These are phyloP conservation scores for Debaryomycetaceae sp. DNA, from an alignment of 1,139 yeast species.

Conservation along the genomic window DNA sequence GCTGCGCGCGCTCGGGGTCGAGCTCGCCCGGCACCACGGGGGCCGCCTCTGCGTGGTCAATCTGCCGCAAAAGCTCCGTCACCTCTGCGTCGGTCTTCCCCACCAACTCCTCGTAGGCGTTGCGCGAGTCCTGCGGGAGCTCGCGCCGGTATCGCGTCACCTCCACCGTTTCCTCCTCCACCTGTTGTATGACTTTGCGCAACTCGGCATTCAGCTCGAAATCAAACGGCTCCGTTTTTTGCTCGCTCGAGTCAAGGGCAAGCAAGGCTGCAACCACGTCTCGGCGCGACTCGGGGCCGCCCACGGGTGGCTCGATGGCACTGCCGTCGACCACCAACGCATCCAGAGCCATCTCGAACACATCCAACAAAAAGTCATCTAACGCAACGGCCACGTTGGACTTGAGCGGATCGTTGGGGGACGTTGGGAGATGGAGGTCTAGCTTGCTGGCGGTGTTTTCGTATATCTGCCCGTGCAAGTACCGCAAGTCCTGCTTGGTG, in stretches of 20 bases:
- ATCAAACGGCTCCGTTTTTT: slow-evolving; percentile 61
- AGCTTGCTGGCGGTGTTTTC: slow-evolving; percentile 38
- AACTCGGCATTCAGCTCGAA: slow-evolving; percentile 50
- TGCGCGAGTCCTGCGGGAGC: slow-evolving; percentile 39
- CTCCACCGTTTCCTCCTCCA: slow-evolving; percentile 54
- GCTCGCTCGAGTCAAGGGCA: too few species aligned
- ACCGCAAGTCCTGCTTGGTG: slow-evolving; percentile 46
- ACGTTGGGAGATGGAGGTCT: slow-evolving; percentile 45
- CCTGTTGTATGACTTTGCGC: slow-evolving; percentile 46
- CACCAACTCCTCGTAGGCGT: slow-evolving; percentile 26
- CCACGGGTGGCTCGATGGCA: too few species aligned
- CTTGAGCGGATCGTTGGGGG: slow-evolving; percentile 41
- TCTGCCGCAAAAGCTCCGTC: slow-evolving; percentile 19
- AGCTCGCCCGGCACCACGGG: slow-evolving; percentile 16
- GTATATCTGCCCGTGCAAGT: slow-evolving; percentile 40
- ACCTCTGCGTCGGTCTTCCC: slow-evolving; percentile 29
- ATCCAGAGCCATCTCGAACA: slow-evolving; percentile 49
- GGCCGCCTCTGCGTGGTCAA: slow-evolving; percentile 11
- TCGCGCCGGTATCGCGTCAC: slow-evolving; percentile 49
- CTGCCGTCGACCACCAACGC: slow-evolving; percentile 50
- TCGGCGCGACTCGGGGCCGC: too few species aligned
- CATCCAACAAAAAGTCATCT: slow-evolving; percentile 40
- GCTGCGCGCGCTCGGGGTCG: slow-evolving; percentile 13
- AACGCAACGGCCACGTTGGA: slow-evolving; percentile 39
- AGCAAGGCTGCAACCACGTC: too few species aligned